phyloP scores from a whole-genome alignment of 2,329 filamentous ascomycete species.

The Penicillium sp. region DNA sequence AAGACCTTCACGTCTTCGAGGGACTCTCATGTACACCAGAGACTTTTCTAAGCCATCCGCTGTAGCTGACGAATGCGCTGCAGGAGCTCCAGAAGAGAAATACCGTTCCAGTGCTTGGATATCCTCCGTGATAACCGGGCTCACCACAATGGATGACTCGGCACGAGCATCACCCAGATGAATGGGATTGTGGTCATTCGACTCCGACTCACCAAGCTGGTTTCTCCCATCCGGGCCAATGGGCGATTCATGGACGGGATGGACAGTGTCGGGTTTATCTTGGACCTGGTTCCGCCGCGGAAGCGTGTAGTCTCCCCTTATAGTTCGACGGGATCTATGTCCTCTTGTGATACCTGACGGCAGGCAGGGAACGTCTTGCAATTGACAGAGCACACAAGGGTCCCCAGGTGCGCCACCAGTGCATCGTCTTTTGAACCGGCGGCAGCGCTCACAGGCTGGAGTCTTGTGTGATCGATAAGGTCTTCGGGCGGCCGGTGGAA shows the following conservation, averaged over 20 bases:
- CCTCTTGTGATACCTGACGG: not conserved
- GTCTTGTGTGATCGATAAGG: constrained; percentile 3
- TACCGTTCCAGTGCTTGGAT: not conserved
- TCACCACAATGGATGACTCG: constrained; percentile 1
- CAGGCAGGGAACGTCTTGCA: constrained; percentile 1
- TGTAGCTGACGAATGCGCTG: not conserved
- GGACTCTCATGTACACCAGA: not conserved
- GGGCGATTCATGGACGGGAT: not conserved
- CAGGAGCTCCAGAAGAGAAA: not conserved
- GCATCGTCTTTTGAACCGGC: constrained; percentile 1
- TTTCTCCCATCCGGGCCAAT: not conserved
- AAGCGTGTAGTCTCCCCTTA: not conserved
- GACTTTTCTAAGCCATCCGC: not conserved
- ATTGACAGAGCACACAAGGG: constrained; percentile 2
- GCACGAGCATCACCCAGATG: not conserved
- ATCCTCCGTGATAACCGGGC: not conserved
- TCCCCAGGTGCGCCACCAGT: not conserved
- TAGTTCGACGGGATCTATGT: not conserved
- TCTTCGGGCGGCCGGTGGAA: not conserved
- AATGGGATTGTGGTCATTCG: constrained; percentile 1
- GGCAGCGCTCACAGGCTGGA: constrained; percentile 2
- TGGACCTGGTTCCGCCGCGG: not conserved
- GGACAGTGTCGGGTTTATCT: not conserved
- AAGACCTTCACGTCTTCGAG: not conserved
- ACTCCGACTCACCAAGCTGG: not conserved